phyloP scores from a whole-genome alignment of 352 stramenopile species.

The Aphanomyces cochlioides region DNA sequence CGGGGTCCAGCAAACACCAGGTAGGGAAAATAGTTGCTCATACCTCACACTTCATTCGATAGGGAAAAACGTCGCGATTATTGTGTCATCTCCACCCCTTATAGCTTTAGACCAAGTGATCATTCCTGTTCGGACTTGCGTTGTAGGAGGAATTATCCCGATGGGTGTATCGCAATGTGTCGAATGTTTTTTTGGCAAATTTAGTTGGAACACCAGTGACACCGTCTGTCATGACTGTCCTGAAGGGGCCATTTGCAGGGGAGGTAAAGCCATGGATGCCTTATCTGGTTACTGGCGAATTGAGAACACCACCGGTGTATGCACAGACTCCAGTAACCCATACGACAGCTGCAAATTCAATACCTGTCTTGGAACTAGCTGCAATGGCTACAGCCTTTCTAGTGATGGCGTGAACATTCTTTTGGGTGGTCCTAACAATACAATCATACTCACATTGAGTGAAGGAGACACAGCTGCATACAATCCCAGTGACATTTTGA shows the following conservation, averaged over 20 bases:
- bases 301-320: slow-evolving; percentile 26
- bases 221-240: slow-evolving; percentile 17
- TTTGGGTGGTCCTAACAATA: neutral
- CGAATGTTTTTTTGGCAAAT: slow-evolving; percentile 18
- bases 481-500: neutral
- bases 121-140: slow-evolving; percentile 15
- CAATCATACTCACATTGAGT: slow-evolving; percentile 2
- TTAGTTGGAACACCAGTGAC: slow-evolving; percentile 29
- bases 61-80: neutral
- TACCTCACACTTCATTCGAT: too few species aligned
- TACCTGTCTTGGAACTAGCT: neutral
- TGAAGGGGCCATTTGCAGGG: slow-evolving; percentile 11
- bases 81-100: neutral
- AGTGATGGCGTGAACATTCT: neutral
- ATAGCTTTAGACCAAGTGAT: neutral
- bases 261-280: slow-evolving; percentile 8
- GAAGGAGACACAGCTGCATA: neutral
- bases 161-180: slow-evolving; percentile 13
- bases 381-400: slow-evolving; percentile 4
- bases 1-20: slow-evolving; percentile 9
- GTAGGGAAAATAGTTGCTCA: neutral
- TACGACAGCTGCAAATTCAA: slow-evolving; percentile 18
- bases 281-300: slow-evolving; percentile 23
- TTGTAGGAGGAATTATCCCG: slow-evolving; percentile 17
- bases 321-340: neutral